Base-by-base conservation (phyloP, 1,284 basidiomycete genomes). In the Salmacisia buchloeana region DNA sequence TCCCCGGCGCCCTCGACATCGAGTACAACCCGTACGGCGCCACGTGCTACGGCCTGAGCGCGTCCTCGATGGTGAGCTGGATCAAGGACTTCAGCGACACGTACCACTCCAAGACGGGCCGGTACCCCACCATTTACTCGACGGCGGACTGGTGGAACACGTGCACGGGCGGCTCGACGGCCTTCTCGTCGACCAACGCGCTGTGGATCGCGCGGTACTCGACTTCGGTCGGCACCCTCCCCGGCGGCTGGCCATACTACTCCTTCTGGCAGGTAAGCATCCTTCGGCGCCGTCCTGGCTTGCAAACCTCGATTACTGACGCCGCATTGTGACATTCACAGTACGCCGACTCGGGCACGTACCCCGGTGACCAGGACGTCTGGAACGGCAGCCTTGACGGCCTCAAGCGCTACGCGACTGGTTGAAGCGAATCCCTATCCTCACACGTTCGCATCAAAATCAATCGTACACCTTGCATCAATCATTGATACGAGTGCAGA, bases 131-230 rank as follows among this genome's bases (percentile, higher is more conserved):
- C 52, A 86, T 88, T 61, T 88, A 88, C 72, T 85, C 84, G 29
- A 86, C 83, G 1, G 85, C 86, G 1, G 82, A 84, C 70, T 88
- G 86, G 87, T 89, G 87, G 87, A 85, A 70, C 36, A 83, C 83
- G 21, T 89, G 87, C 78, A 87, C 87, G 1, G 69, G 2, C 84
- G 85, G 5, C 84, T 86, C 76, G 84, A 82, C 63, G 80, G 82
- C 33, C 75, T 81, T 31, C 83, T 75, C 12, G 61, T 71, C 9
- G 83, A 81, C 61, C 85, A 84, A 63, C 74, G 85, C 86, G 1
- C 80, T 89, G 0, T 87, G 85, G 84, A 81, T 88, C 41, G 87
- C 87, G 0, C 80, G 81, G 56, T 87, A 83, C 61, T 52, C 56
- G 15, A 75, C 84, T 2, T 76, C 74, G 23, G 63, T 68, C 1